phyloP scores from a whole-genome alignment of 805 yeast species.

The Wickerhamiella bombiphila region DNA sequence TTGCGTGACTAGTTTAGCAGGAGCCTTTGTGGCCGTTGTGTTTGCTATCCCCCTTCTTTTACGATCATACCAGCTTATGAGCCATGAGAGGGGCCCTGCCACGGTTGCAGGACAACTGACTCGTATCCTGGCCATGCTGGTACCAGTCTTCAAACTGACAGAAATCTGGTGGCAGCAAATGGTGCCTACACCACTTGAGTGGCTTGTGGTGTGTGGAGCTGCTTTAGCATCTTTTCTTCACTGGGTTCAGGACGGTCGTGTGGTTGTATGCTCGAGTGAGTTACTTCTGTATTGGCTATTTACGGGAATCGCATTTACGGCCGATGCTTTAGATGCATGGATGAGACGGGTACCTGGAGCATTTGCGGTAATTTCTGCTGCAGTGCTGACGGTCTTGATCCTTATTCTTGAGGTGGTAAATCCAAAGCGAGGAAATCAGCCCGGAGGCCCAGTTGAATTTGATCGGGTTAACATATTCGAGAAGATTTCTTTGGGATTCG shows the following conservation, averaged over 20 bases:
- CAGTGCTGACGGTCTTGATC: slow-evolving; percentile 3
- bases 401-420: slow-evolving; percentile 9
- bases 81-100: slow-evolving; percentile 9
- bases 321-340: slow-evolving; percentile 11
- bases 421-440: slow-evolving; percentile 3
- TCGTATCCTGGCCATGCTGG: slow-evolving; percentile 8
- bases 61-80: slow-evolving; percentile 6
- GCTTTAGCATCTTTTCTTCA: slow-evolving; percentile 9
- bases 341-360: slow-evolving; percentile 2
- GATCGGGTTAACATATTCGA: slow-evolving; percentile 15
- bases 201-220: slow-evolving; percentile 5
- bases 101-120: slow-evolving; percentile 14
- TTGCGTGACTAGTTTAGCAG: slow-evolving; percentile 13
- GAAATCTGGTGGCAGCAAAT: slow-evolving; percentile 1
- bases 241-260: slow-evolving; percentile 19
- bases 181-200: slow-evolving; percentile 9
- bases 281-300: slow-evolving; percentile 16
- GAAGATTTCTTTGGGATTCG: slow-evolving; percentile 13
- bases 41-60: slow-evolving; percentile 9
- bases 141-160: slow-evolving; percentile 9
- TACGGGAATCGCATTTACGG: slow-evolving; percentile 7
- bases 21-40: slow-evolving; percentile 6
- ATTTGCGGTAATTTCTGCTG: slow-evolving; percentile 1
- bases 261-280: slow-evolving; percentile 14
- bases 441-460: slow-evolving; percentile 3